Percentiles rank a stretch among this genome's conserved stretches.
Conservation (phyloP, 2,329 filamentous ascomycete species). For the Xylaria polymorpha region DNA sequence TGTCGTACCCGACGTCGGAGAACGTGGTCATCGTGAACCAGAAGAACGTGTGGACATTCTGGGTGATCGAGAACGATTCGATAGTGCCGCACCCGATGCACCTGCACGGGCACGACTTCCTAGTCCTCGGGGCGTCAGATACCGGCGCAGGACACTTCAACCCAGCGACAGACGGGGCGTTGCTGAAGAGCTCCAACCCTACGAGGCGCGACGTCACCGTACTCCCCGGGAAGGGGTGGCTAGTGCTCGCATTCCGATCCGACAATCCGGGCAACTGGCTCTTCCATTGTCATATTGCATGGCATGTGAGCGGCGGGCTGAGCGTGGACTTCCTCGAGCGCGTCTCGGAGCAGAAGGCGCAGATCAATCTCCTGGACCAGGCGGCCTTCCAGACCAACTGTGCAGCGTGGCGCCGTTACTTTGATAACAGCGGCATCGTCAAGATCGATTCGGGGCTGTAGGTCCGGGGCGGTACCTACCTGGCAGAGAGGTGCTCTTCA, state of each 20-base stretch:
- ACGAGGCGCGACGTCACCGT: slow-evolving; percentile 60
- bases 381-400: slow-evolving; percentile 38
- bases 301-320: slow-evolving; percentile 62
- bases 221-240: slow-evolving; percentile 56
- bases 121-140: slow-evolving; percentile 47
- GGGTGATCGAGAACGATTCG: slow-evolving; percentile 47
- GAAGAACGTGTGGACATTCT: slow-evolving; percentile 46
- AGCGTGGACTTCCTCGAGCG: slow-evolving; percentile 63
- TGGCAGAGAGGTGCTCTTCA: too few species aligned
- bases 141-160: slow-evolving; percentile 37
- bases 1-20: slow-evolving; percentile 41
- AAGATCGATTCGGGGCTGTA: slow-evolving; percentile 41
- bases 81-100: slow-evolving; percentile 48
- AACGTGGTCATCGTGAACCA: slow-evolving; percentile 43
- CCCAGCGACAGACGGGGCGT: slow-evolving; percentile 42
- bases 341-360: slow-evolving; percentile 38
- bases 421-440: slow-evolving; percentile 22
- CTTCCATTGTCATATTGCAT: slow-evolving; percentile 62
- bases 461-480: background rate
- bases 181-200: slow-evolving; percentile 55
- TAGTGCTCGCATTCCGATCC: slow-evolving; percentile 60
- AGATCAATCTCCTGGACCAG: slow-evolving; percentile 31
- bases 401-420: slow-evolving; percentile 37
- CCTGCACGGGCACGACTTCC: slow-evolving; percentile 52
- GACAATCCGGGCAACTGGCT: slow-evolving; percentile 64